Conservation (phyloP, 768 basidiomycete genomes). For the Holtermannia corniformis region DNA sequence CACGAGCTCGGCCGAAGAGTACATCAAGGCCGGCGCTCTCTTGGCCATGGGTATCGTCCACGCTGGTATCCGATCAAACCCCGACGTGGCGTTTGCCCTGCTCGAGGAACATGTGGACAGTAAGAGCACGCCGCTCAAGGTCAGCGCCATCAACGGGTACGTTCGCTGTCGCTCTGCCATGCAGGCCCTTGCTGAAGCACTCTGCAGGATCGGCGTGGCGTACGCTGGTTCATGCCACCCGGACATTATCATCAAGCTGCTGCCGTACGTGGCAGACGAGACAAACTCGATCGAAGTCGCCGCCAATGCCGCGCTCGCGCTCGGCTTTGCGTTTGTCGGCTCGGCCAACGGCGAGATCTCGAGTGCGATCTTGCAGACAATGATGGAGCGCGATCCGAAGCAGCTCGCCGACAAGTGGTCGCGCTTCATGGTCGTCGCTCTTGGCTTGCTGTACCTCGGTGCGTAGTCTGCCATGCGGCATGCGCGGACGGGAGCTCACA, state of each 20-base stretch:
- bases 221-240: constrained; percentile 89
- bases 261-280: constrained; percentile 76
- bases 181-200: constrained; percentile 42
- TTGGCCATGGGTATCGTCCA: constrained; percentile 91
- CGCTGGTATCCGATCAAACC: constrained; percentile 78
- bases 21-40: constrained; percentile 95
- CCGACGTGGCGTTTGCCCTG: constrained; percentile 83
- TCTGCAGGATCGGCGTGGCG: constrained; percentile 86
- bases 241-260: constrained; percentile 66
- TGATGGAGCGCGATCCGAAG: constrained; percentile 56
- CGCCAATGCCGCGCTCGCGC: constrained; percentile 70
- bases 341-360: constrained; percentile 90
- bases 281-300: constrained; percentile 77
- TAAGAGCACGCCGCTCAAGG: constrained; percentile 71
- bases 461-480: constrained; percentile 22
- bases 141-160: constrained; percentile 77
- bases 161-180: background rate
- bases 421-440: constrained; percentile 75
- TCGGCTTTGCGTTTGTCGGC: constrained; percentile 92
- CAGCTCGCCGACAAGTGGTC: constrained; percentile 89
- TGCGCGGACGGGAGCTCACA: background rate
- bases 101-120: constrained; percentile 83
- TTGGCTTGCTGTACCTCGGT: constrained; percentile 89
- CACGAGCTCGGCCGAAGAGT: constrained; percentile 88
- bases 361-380: constrained; percentile 73